Conservation (phyloP, 1,284 basidiomycete genomes). For the Trichosporon sp. region DNA sequence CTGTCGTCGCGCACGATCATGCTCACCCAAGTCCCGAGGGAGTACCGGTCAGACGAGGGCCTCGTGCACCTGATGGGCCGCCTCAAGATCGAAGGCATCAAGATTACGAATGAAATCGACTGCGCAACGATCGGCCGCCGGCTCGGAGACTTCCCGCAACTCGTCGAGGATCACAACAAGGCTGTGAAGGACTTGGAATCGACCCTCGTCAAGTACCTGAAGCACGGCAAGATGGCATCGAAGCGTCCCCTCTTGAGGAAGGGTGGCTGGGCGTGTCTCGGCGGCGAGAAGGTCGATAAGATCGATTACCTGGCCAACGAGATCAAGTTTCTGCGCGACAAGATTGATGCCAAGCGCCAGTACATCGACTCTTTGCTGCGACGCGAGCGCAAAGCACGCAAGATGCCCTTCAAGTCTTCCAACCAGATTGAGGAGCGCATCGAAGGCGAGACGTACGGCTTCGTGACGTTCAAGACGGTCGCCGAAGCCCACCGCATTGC, state of each 20-base stretch:
- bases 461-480: constrained; percentile 88
- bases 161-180: constrained; percentile 69
- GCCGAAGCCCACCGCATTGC: constrained; percentile 64
- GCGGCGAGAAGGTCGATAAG: constrained; percentile 70
- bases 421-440: constrained; percentile 27
- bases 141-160: constrained; percentile 47
- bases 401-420: constrained; percentile 12
- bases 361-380: constrained; percentile 60
- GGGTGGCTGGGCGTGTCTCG: constrained; percentile 68
- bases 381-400: constrained; percentile 41
- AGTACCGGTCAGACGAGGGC: constrained; percentile 70
- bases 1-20: constrained; percentile 50
- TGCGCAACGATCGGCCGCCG: constrained; percentile 42
- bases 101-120: constrained; percentile 44
- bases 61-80: constrained; percentile 65
- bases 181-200: constrained; percentile 78
- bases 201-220: constrained; percentile 77
- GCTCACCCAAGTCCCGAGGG: constrained; percentile 67
- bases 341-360: constrained; percentile 71
- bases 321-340: constrained; percentile 57
- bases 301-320: constrained; percentile 77
- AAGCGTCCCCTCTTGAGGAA: constrained; percentile 69
- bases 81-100: constrained; percentile 56
- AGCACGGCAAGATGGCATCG: constrained; percentile 65
- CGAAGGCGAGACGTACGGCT: constrained; percentile 78